A percentile compares a stretch with the other conserved stretches of the same genome.
phyloP scores from a whole-genome alignment of 495 filamentous ascomycete species.

The Corynascus novoguineensis region DNA sequence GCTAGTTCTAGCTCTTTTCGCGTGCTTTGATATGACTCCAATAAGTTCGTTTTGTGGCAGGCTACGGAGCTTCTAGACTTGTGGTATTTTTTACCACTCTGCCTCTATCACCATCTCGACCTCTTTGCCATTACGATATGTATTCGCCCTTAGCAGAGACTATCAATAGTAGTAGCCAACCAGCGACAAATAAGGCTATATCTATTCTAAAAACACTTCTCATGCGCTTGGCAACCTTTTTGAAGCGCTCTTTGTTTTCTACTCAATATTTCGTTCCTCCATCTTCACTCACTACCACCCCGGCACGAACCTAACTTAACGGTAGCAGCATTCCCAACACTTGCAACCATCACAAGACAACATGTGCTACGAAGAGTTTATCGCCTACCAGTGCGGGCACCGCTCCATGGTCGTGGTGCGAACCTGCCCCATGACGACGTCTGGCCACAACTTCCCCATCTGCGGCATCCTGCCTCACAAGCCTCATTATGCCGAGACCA shows the following conservation, averaged over 20 bases:
- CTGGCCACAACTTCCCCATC: constrained; percentile 27
- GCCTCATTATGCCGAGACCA: constrained; percentile 26
- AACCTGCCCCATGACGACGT: constrained; percentile 40
- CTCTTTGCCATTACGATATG: not conserved
- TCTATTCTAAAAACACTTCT: not conserved
- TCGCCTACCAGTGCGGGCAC: constrained; percentile 45
- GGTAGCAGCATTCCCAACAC: not conserved
- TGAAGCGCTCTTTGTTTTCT: not conserved
- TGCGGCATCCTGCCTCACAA: constrained; percentile 28
- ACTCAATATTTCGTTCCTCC: not conserved
- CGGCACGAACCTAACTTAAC: not conserved
- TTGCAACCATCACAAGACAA: constrained; percentile 4
- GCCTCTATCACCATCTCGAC: not conserved
- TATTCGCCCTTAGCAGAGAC: not conserved
- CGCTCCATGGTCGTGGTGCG: constrained; percentile 33
- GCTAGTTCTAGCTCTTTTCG: not conserved
- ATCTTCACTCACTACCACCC: not conserved
- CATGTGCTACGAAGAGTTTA: constrained; percentile 42
- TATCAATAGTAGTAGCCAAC: not conserved
- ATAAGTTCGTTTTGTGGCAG: not conserved
- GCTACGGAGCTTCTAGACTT: not conserved
- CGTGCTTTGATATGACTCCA: too few species aligned
- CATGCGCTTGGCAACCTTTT: not conserved
- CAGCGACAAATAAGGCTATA: not conserved
- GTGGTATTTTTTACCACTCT: not conserved